Base-by-base conservation (phyloP, 192 early-diverging fungal genomes). In the Mortierella hygrophila region DNA sequence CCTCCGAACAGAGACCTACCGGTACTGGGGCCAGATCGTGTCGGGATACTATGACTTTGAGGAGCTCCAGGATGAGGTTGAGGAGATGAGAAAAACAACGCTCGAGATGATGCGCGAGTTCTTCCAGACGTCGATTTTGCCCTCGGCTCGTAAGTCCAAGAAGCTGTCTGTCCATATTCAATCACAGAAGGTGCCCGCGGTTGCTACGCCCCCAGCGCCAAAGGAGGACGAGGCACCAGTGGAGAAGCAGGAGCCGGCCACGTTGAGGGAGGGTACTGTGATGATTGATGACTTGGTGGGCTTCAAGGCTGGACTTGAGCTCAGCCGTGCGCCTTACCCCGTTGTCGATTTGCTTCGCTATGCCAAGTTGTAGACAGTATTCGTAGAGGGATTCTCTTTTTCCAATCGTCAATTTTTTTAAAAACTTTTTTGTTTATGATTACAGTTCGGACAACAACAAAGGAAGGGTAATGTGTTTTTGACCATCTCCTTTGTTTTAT, bases 41-140 rank as follows among this genome's bases (percentile, higher is more conserved):
- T 92, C 91, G 23, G 92, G 93, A 2, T 97, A 97, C 88, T 99
- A 97, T 88, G 93, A 97, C 88, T 98, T 98, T 91, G 93, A 97
- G 76, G 92, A 93, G 76, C 84, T 91, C 16, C 89, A 93, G 13
- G 85, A 72, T 46, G 95, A 96, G 76, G 93, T 95, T 4, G 85
- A 89, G 65, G 89, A 89, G 76, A 90, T 96, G 69, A 81, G 86
- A 26, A 72, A 42, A 20, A 87, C 93, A 6, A 81, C 85, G 9
- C 89, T 92, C 57, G 76, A 78, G 11, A 88, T 88, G 15, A 81
- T 95, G 18, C 63, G 94, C 1, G 88, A 88, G 26, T 97, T 97
- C 72, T 94, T 91, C 74, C 87, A 93, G 6, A 70, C 70, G 23
- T 90, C 90, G 29, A 92, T 97, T 71, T 78, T 89, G 76, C 91